phyloP scores from a whole-genome alignment of 2,329 filamentous ascomycete species.

The Aureobasidium namibiae region DNA sequence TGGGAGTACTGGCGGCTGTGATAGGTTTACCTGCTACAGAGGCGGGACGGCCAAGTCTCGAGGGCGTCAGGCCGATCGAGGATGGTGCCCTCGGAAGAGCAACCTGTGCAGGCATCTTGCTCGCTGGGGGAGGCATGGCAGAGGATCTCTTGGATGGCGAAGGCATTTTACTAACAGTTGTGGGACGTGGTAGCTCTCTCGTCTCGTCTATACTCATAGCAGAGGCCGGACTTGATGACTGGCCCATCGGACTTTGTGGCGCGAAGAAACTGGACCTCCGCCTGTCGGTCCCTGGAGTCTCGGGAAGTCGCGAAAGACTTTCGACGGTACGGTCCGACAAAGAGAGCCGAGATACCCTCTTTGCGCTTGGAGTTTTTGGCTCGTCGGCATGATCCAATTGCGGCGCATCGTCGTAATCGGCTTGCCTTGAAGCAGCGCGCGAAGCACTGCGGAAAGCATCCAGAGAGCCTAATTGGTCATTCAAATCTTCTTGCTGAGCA shows the following conservation, averaged over 20 bases:
- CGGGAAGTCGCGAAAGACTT: conserved; percentile 68
- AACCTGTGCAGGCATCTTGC: not conserved
- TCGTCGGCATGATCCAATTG: conserved; percentile 16
- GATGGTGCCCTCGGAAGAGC: not conserved
- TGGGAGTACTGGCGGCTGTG: conserved; percentile 6
- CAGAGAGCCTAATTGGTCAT: conserved; percentile 35
- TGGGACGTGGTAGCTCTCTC: conserved; percentile 31
- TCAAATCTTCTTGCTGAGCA: conserved; percentile 22
- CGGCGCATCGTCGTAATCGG: conserved; percentile 23
- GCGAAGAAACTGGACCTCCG: conserved; percentile 68
- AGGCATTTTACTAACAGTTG: conserved; percentile 19
- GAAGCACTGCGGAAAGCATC: conserved; percentile 37
- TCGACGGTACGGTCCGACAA: conserved; percentile 80
- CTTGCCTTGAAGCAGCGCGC: conserved; percentile 32
- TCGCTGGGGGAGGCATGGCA: conserved; percentile 26
- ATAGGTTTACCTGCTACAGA: not conserved
- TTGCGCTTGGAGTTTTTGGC: conserved; percentile 18
- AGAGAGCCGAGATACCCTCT: conserved; percentile 44
- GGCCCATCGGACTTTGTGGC: conserved; percentile 50
- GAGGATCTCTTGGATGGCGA: conserved; percentile 29
- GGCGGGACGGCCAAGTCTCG: not conserved
- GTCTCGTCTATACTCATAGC: conserved; percentile 46
- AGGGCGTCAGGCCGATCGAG: not conserved
- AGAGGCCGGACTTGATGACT: conserved; percentile 57
- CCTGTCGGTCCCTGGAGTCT: conserved; percentile 62